A percentile compares a stretch with the other conserved stretches of the same genome.
Conservation (phyloP, 352 stramenopile genomes). For the Pythium rhizo-oryzae region DNA sequence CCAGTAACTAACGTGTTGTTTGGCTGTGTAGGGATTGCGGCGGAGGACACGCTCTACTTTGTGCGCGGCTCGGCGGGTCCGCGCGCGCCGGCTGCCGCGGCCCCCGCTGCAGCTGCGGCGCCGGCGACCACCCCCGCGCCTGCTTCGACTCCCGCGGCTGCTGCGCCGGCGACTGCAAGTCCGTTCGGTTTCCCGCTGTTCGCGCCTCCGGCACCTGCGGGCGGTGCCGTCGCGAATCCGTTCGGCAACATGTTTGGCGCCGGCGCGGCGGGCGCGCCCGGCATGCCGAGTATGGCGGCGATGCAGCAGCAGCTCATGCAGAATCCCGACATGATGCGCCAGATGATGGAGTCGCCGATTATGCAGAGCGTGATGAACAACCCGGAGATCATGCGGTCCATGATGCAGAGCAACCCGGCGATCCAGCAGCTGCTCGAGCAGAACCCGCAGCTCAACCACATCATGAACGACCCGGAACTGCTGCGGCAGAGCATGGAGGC, state of each 20-base stretch:
- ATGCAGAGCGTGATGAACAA: slow-evolving; percentile 95
- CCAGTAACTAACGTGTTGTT: not conserved
- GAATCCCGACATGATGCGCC: slow-evolving; percentile 87
- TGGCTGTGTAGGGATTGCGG: slow-evolving; percentile 54
- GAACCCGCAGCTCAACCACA: slow-evolving; percentile 96
- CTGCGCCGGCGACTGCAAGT: slow-evolving; percentile 34
- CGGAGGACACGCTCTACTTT: slow-evolving; percentile 86
- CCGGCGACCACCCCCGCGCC: slow-evolving; percentile 11
- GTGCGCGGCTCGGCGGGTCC: slow-evolving; percentile 66
- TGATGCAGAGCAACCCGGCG: slow-evolving; percentile 97
- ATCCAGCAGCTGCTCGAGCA: slow-evolving; percentile 95
- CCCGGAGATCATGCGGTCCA: slow-evolving; percentile 94
- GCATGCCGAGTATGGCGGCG: slow-evolving; percentile 61
- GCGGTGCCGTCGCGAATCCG: slow-evolving; percentile 41
- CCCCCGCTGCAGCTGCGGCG: slow-evolving; percentile 24
- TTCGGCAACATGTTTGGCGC: slow-evolving; percentile 58
- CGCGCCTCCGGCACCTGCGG: slow-evolving; percentile 28
- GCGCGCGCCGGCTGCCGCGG: slow-evolving; percentile 20
- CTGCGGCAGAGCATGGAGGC: slow-evolving; percentile 96
- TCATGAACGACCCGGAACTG: slow-evolving; percentile 96
- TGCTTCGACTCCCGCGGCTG: slow-evolving; percentile 5
- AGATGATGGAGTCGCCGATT: slow-evolving; percentile 91
- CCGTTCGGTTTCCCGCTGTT: slow-evolving; percentile 63
- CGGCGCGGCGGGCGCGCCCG: slow-evolving; percentile 34
- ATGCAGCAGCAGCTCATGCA: slow-evolving; percentile 91